Evolutionary conservation across 192 early-diverging fungal species (phyloP).

Genomic region (Backusella parvicylindrica): DNA sequence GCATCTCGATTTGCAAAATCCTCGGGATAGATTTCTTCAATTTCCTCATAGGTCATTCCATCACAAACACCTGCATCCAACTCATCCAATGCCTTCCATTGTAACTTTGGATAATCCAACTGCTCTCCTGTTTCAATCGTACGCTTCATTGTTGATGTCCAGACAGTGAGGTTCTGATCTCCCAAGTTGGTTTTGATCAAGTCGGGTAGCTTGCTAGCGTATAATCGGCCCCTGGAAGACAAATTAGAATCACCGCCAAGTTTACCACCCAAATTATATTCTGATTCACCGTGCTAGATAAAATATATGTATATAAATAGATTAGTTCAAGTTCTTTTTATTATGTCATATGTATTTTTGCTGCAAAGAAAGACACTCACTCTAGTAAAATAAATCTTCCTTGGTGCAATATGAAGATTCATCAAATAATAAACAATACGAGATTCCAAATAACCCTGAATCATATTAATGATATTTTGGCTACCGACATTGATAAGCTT

Average conservation of each 20-base stretch:
- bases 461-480: conserved; percentile 90
- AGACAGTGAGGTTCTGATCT: conserved; percentile 77
- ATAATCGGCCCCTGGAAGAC: conserved; percentile 81
- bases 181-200: conserved; percentile 76
- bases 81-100: conserved; percentile 98
- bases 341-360: background rate
- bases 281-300: conserved; percentile 81
- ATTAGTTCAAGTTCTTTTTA: conserved; percentile 10
- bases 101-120: conserved; percentile 83
- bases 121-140: conserved; percentile 87
- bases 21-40: conserved; percentile 87
- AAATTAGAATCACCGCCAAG: conserved; percentile 95
- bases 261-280: conserved; percentile 89
- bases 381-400: conserved; percentile 88
- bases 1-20: conserved; percentile 94
- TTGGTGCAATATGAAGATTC: conserved; percentile 97
- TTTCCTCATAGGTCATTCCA: conserved; percentile 98
- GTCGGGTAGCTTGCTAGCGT: conserved; percentile 80
- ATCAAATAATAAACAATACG: conserved; percentile 98
- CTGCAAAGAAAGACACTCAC: conserved; percentile 37
- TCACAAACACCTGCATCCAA: conserved; percentile 97
- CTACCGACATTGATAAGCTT: conserved; percentile 95
- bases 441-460: conserved; percentile 93
- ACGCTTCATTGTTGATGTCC: conserved; percentile 95
- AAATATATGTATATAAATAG: background rate